These are phyloP conservation scores for Lyophyllum shimeji DNA, from an alignment of 768 basidiomycete genomes.

Conservation along the genomic window DNA sequence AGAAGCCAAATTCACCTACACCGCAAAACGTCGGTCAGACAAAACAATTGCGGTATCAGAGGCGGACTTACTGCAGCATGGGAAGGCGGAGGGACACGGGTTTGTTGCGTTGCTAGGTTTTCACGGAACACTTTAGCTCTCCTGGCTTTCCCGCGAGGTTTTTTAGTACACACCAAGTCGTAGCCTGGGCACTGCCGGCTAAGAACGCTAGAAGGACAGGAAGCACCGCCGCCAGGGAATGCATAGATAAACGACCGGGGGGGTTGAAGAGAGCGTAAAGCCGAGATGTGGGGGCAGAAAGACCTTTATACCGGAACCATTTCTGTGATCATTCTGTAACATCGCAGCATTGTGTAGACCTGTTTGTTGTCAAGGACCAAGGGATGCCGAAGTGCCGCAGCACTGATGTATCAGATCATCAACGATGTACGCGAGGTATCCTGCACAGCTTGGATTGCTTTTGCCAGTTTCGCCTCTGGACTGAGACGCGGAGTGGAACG, in stretches of 20 bases:
- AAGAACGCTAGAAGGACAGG: conserved; percentile 15
- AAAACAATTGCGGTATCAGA: not conserved
- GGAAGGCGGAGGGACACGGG: conserved; percentile 42
- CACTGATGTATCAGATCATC: not conserved
- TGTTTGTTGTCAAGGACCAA: conserved; percentile 9
- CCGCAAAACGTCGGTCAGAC: not conserved
- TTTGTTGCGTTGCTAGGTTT: conserved; percentile 40
- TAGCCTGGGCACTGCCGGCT: conserved; percentile 5
- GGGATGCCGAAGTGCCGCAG: conserved; percentile 1
- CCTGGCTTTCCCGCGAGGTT: too few relatives aligned
- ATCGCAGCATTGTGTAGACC: not conserved
- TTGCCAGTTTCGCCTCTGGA: not conserved
- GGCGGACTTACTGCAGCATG: conserved; percentile 50
- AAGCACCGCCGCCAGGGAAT: conserved; percentile 11
- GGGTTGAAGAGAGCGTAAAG: conserved; percentile 4
- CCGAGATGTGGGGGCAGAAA: not conserved
- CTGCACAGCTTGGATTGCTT: conserved; percentile 4
- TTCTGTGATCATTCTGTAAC: conserved; percentile 9
- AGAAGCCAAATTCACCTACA: conserved; percentile 55
- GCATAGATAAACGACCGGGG: conserved; percentile 8
- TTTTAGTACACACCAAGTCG: conserved; percentile 10
- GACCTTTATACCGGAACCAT: conserved; percentile 5
- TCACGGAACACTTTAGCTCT: conserved; percentile 1
- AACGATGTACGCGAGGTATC: not conserved
- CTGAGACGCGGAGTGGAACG: too few relatives aligned